phyloP scores from a whole-genome alignment of 345 rosid species.

The Euphorbia lathyris region DNA sequence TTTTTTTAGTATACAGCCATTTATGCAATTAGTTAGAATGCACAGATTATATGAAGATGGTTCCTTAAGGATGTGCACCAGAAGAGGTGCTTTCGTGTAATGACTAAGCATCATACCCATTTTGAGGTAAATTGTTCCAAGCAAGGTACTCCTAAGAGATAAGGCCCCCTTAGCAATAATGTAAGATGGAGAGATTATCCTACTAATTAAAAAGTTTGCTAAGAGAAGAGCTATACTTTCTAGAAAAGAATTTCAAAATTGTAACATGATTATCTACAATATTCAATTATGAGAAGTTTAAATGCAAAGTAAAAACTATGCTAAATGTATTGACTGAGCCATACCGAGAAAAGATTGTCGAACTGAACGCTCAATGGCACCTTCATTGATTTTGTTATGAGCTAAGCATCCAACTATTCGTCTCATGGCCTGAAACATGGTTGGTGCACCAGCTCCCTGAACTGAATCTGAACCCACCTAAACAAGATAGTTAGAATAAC shows the following conservation, averaged over 20 bases:
- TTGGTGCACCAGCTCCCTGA: conserved; percentile 96
- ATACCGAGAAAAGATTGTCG: conserved; percentile 85
- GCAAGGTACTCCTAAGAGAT: background rate
- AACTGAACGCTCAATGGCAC: conserved; percentile 69
- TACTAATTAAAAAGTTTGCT: background rate
- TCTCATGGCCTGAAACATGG: conserved; percentile 92
- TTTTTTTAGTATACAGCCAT: background rate
- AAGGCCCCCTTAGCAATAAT: background rate
- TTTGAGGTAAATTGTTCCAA: background rate
- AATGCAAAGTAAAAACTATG: background rate
- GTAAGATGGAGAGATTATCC: background rate
- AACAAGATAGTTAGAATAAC: conserved; percentile 19
- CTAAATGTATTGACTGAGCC: conserved; percentile 8
- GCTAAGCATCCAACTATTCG: conserved; percentile 69
- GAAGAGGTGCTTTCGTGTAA: background rate
- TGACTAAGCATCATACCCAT: background rate
- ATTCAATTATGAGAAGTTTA: background rate
- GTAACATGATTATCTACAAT: background rate
- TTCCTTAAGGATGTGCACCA: background rate
- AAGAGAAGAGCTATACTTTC: background rate
- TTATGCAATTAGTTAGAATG: background rate
- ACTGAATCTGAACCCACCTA: conserved; percentile 90
- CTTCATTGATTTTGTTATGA: conserved; percentile 48
- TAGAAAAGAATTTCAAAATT: background rate
- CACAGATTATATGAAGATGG: background rate